phyloP scores from a whole-genome alignment of 2,329 filamentous ascomycete species.

The Penicillium sp. region DNA sequence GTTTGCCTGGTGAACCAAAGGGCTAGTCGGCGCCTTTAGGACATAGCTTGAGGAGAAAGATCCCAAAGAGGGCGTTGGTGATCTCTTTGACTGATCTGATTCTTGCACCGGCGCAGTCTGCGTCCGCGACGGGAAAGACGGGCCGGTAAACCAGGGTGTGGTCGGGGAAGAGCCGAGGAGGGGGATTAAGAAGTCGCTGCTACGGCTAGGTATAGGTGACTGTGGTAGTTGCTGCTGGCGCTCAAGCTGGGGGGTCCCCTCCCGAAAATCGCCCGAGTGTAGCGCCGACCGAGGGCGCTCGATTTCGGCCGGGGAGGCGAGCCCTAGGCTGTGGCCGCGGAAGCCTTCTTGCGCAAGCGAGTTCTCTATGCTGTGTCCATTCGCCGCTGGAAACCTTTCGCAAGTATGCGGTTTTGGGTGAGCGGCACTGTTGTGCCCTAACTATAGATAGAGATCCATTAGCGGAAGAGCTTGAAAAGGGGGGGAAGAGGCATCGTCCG shows the following conservation, averaged over 20 bases:
- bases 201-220: slow-evolving; percentile 27
- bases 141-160: slow-evolving; percentile 58
- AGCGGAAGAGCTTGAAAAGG: slow-evolving; percentile 5
- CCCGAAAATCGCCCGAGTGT: slow-evolving; percentile 66
- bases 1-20: slow-evolving; percentile 84
- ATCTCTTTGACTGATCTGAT: slow-evolving; percentile 33
- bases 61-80: slow-evolving; percentile 65
- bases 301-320: slow-evolving; percentile 67
- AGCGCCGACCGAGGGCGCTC: slow-evolving; percentile 79
- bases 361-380: slow-evolving; percentile 21
- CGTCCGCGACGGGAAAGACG: slow-evolving; percentile 30
- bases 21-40: slow-evolving; percentile 88
- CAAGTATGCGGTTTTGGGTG: slow-evolving; percentile 32
- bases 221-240: slow-evolving; percentile 33
- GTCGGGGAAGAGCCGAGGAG: slow-evolving; percentile 56
- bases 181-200: slow-evolving; percentile 20
- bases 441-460: slow-evolving; percentile 16
- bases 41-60: slow-evolving; percentile 80
- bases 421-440: slow-evolving; percentile 17
- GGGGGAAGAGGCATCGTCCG: not conserved
- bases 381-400: slow-evolving; percentile 26
- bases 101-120: slow-evolving; percentile 24
- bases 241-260: slow-evolving; percentile 41
- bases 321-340: slow-evolving; percentile 44
- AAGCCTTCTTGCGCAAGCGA: slow-evolving; percentile 23